Base-by-base conservation (phyloP, 768 basidiomycete species). In the Ramaria sp. region DNA sequence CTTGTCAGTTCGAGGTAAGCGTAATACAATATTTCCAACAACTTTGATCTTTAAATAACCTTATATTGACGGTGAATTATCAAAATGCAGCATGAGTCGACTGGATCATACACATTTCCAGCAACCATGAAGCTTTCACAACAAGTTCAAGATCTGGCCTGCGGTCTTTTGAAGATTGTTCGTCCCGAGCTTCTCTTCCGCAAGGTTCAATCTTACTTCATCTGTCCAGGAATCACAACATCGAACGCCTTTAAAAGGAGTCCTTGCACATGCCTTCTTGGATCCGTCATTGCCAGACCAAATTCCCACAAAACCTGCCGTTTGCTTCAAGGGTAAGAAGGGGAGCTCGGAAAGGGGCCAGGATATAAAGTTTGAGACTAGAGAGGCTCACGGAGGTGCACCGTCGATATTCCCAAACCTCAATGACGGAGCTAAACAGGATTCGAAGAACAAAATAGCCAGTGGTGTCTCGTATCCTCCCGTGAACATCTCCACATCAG, bases 261-360 rank as follows among this genome's bases (percentile, higher is more conserved):
- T 71, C 4, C 43, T 62, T 4, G 59, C 65, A 9, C 71, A 72
- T 61, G 64, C 70, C 0, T 74, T 72, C 59, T 68, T 74, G 41
- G 54, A 63, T 27, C 58, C 59, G 15, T 43, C 62, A 7, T 46
- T 67, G 0, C 65, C 63, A 19, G 45, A 51, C 15, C 22, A 22
- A 30, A 54, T 51, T 51, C 60, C 2, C 46, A 37, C 9, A 7
- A 37, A 37, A 3, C 10, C 34, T 37, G 3, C 13, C 4, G 9
- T 7, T 37, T 9, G 34, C 34, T 37, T 48, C 9, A 53, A 59
- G 12, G n/a, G 7, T n/a, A 43, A 43, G 42, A 19, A 43, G 11
- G 17, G 4, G n/a, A 2, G 42, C 10, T n/a, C n/a, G n/a, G 39
- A 41, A 41, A 2, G 12, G 2, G 2, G 39, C 10, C 17, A 43